Evolutionary conservation across 345 rosid genomes (phyloP).

Genomic region (Arabidopsis thaliana): DNA sequence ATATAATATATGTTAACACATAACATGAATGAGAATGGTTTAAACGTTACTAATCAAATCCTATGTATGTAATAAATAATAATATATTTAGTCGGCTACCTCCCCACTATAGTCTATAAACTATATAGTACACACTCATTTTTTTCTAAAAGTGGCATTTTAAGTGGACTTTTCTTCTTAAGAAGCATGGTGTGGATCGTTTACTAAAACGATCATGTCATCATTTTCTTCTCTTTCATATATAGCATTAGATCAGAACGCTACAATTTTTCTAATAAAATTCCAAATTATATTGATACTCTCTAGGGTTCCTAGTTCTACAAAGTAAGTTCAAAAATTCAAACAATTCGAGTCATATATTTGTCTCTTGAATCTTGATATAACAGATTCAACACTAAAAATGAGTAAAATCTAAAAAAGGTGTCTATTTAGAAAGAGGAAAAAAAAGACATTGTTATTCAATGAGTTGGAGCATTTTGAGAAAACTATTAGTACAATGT

Average conservation of each 20-base stretch:
- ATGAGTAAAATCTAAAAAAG: background rate
- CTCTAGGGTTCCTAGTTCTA: background rate
- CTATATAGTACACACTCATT: slow-evolving; percentile 15
- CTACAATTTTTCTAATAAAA: background rate
- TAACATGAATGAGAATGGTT: background rate
- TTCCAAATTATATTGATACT: background rate
- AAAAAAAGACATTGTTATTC: background rate
- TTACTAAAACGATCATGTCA: slow-evolving; percentile 9
- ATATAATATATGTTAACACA: background rate
- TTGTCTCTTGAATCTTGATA: background rate
- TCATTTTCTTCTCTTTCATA: background rate
- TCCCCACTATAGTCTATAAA: slow-evolving; percentile 37
- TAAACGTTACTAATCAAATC: background rate
- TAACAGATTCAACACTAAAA: slow-evolving; percentile 2
- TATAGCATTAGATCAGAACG: background rate
- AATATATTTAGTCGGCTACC: slow-evolving; percentile 39
- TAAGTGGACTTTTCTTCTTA: slow-evolving; percentile 40
- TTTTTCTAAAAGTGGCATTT: slow-evolving; percentile 32
- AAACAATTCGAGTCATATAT: background rate
- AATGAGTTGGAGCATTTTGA: slow-evolving; percentile 12
- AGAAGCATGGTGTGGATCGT: slow-evolving; percentile 21
- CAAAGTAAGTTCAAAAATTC: background rate
- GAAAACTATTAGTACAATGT: background rate
- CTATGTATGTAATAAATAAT: background rate
- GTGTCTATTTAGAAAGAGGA: background rate